These are phyloP conservation scores for Colletotrichum sp. DNA, from an alignment of 2,329 filamentous ascomycete species.

Conservation along the genomic window DNA sequence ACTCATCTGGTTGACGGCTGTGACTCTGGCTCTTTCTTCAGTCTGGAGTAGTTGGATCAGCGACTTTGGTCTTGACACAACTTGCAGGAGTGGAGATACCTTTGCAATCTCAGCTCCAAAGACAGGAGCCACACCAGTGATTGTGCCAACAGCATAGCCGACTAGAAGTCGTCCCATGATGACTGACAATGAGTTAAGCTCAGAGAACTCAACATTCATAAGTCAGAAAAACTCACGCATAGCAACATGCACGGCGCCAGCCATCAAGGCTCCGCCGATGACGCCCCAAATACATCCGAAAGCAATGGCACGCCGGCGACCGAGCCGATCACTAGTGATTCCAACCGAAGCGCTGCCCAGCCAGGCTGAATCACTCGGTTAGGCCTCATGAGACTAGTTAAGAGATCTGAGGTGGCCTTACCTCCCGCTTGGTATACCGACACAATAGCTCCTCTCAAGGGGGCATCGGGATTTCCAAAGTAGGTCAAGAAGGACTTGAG, in stretches of 20 bases:
- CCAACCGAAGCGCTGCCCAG: constrained; percentile 44
- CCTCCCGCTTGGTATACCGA: constrained; percentile 46
- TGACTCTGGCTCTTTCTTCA: constrained; percentile 42
- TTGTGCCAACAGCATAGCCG: constrained; percentile 44
- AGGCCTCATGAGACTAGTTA: neutral
- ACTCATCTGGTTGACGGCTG: constrained; percentile 47
- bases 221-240: constrained; percentile 35
- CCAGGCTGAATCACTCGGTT: constrained; percentile 32
- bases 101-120: constrained; percentile 47
- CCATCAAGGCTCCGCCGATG: constrained; percentile 42
- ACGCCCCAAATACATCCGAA: constrained; percentile 45
- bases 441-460: constrained; percentile 42
- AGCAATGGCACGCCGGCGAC: constrained; percentile 42
- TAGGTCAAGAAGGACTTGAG: constrained; percentile 38
- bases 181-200: constrained; percentile 26
- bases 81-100: constrained; percentile 20
- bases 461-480: constrained; percentile 37
- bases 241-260: constrained; percentile 42
- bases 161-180: constrained; percentile 42
- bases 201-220: neutral
- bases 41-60: constrained; percentile 26
- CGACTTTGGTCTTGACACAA: neutral
- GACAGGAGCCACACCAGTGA: constrained; percentile 44
- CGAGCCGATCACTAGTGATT: constrained; percentile 39
- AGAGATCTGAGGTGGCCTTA: neutral